Conservation (phyloP, 805 yeast genomes). For the Candida peoriensis region DNA sequence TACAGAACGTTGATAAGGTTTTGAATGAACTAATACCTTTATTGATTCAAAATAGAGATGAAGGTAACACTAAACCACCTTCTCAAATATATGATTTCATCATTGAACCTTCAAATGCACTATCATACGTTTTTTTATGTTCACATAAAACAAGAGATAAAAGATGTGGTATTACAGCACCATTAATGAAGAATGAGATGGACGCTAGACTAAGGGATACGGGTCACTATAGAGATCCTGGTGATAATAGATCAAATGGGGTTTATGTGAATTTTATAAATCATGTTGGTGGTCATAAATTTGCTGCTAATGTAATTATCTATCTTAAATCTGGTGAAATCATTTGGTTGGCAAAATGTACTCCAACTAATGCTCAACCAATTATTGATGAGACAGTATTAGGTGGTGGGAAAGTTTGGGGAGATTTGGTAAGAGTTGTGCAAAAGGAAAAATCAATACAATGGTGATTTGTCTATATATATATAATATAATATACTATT, state of each 20-base stretch:
- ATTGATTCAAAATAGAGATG: conserved; percentile 27
- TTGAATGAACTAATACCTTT: conserved; percentile 40
- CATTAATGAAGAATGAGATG: conserved; percentile 76
- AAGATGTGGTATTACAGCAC: conserved; percentile 92
- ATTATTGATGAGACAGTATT: conserved; percentile 73
- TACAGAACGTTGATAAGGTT: conserved; percentile 38
- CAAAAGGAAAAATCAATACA: conserved; percentile 49
- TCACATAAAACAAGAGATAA: conserved; percentile 91
- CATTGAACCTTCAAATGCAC: conserved; percentile 34
- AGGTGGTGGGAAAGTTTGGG: conserved; percentile 63
- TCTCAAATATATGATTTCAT: conserved; percentile 18
- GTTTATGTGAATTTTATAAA: conserved; percentile 65
- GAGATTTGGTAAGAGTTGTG: conserved; percentile 56
- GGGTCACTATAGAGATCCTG: conserved; percentile 68
- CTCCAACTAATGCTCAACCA: conserved; percentile 69
- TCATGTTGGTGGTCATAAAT: conserved; percentile 97
- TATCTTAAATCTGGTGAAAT: conserved; percentile 69
- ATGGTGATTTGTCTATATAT: conserved; percentile 34
- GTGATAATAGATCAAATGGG: conserved; percentile 74
- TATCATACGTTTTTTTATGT: conserved; percentile 65
- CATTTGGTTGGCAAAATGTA: conserved; percentile 84
- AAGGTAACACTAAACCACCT: conserved; percentile 13
- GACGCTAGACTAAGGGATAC: conserved; percentile 66
- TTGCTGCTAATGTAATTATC: conserved; percentile 81
- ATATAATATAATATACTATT: background rate